Evolutionary conservation across 2,329 filamentous ascomycete species (phyloP).

Genomic region (Truncatella angustata): DNA sequence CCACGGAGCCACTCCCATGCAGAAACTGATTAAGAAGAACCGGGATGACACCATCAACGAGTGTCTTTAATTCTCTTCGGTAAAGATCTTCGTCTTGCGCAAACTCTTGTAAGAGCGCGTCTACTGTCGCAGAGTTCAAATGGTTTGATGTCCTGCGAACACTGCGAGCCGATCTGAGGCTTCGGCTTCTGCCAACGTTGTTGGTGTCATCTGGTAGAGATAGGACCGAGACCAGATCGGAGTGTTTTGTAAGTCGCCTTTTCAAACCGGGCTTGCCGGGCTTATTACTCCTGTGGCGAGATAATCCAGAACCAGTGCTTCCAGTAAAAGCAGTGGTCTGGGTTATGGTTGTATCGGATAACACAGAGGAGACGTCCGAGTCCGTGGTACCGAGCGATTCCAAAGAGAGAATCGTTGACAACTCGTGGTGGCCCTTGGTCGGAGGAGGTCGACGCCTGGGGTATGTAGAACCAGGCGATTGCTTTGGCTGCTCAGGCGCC

Average conservation of each 20-base stretch:
- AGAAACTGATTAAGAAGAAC: slow-evolving; percentile 85
- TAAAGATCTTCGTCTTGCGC: slow-evolving; percentile 83
- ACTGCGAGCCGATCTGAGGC: slow-evolving; percentile 74
- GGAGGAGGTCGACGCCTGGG: slow-evolving; percentile 44
- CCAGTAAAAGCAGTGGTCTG: slow-evolving; percentile 50
- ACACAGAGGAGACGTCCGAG: slow-evolving; percentile 50
- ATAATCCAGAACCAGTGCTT: slow-evolving; percentile 39
- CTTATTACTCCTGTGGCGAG: slow-evolving; percentile 46
- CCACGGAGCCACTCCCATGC: slow-evolving; percentile 63
- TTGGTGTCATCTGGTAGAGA: slow-evolving; percentile 64
- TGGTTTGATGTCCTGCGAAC: slow-evolving; percentile 71
- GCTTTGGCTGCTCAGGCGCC: slow-evolving; percentile 25
- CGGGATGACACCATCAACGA: slow-evolving; percentile 93
- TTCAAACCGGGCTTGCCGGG: slow-evolving; percentile 58
- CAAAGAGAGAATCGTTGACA: slow-evolving; percentile 58
- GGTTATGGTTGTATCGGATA: slow-evolving; percentile 51
- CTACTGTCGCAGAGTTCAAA: slow-evolving; percentile 65
- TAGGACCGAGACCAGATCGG: slow-evolving; percentile 89
- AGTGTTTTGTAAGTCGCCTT: slow-evolving; percentile 82
- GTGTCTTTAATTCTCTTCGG: slow-evolving; percentile 82
- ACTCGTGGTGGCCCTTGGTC: slow-evolving; percentile 52
- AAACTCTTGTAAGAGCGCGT: slow-evolving; percentile 78
- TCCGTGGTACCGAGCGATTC: slow-evolving; percentile 42
- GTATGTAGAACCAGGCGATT: slow-evolving; percentile 13
- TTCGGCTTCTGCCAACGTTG: slow-evolving; percentile 60